Evolutionary conservation across 2,329 filamentous ascomycete species (phyloP), one percentile per base, ranked within the genome.

Genomic region (Monilinia laxa): DNA sequence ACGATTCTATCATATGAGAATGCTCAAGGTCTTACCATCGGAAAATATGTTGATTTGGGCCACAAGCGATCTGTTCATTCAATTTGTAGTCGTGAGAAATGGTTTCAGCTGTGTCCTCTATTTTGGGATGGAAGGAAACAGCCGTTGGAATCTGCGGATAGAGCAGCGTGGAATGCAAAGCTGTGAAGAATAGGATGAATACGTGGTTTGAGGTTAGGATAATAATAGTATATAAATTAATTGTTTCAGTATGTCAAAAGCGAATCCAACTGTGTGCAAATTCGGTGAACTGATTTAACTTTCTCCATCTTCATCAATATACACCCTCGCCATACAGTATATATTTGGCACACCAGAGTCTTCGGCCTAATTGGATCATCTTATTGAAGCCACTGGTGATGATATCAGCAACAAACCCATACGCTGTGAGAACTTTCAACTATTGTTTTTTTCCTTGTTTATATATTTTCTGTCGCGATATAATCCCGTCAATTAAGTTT

Each of bases 1-100:
- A 89, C 86, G 0, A 87, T 93, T 18, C 80, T 93, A 67, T 71
- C 70, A 12, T 77, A 76, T 62, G 76, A 77, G 66, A 74, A 73
- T 51, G 66, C 71, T 0, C 74, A 77, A 42, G 76, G 76, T 1
- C 69, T 77, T 5, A 68, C 66, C 28, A 73, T 77, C 64, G 74
- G 70, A 35, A 78, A 78, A 65, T 79, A 75, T 64, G 76, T 80
- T 18, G 79, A 80, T 68, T 70, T 79, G 28, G 75, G 74, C 0
- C 78, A 79, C 65, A 79, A 79, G 68, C 71, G 78, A 38, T 77
- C 75, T n/a, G 78, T 77, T 2, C 74, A 77, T 68, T 75, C 74
- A 23, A 73, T 76, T 42, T 77, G 75, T 69, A 75, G 73, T 52
- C 70, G 78, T 38, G 78, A 80, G 68, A 77, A 78, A 67, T 80